Conservation (phyloP, 1,139 yeast genomes). For the Scheffersomyces insectosa region DNA sequence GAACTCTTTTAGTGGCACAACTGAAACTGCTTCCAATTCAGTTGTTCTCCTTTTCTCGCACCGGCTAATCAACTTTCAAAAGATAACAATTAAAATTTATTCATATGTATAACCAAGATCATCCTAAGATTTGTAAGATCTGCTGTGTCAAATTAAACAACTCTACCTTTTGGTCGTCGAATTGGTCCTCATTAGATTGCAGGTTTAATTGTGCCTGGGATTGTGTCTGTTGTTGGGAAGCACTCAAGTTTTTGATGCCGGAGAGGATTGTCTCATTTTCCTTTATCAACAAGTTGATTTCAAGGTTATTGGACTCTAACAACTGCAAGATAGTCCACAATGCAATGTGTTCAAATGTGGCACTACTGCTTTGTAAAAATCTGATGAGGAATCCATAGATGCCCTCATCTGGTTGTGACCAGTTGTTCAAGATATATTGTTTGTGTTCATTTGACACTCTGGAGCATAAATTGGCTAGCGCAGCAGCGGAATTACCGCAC, state of each 20-base stretch:
- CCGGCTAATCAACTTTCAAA: too few relatives aligned
- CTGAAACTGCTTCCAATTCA: too few relatives aligned
- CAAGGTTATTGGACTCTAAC: slow-evolving; percentile 80
- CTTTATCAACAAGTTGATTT: slow-evolving; percentile 64
- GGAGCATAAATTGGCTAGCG: slow-evolving; percentile 91
- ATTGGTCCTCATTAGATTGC: slow-evolving; percentile 33
- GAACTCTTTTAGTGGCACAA: too few relatives aligned
- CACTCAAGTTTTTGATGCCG: slow-evolving; percentile 54
- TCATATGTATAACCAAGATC: slow-evolving; percentile 2
- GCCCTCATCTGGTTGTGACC: slow-evolving; percentile 84
- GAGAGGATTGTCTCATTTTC: slow-evolving; percentile 57
- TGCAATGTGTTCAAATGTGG: slow-evolving; percentile 98
- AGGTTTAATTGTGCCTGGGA: slow-evolving; percentile 24
- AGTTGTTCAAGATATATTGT: slow-evolving; percentile 69
- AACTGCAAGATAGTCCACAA: slow-evolving; percentile 95
- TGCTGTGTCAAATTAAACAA: slow-evolving; percentile 79
- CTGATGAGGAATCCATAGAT: slow-evolving; percentile 80
- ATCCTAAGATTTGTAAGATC: slow-evolving; percentile 58
- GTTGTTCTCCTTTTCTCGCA: too few relatives aligned
- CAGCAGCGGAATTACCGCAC: slow-evolving; percentile 98
- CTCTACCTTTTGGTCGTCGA: slow-evolving; percentile 69
- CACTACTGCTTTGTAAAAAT: slow-evolving; percentile 80
- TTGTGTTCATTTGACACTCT: slow-evolving; percentile 77
- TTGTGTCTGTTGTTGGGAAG: slow-evolving; percentile 37
- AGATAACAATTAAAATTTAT: too few relatives aligned